Conservation (phyloP, 306 rosid genomes). For the Corylus americana region DNA sequence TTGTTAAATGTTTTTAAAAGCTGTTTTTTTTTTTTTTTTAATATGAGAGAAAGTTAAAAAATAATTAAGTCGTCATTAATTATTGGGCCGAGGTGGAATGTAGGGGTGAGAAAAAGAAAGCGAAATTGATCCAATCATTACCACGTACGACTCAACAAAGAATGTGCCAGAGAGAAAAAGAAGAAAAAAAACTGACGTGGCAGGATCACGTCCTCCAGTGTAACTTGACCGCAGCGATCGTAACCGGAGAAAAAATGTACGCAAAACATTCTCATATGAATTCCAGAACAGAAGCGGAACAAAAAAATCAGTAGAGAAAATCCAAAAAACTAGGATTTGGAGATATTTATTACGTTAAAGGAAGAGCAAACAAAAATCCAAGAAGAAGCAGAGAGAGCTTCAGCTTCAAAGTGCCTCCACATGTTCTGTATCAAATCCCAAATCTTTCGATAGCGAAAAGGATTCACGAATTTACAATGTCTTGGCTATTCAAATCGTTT, state of each 20-base stretch:
- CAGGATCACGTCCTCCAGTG: not conserved
- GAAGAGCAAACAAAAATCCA: not conserved
- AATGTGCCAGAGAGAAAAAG: not conserved
- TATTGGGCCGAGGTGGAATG: not conserved
- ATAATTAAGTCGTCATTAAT: not conserved
- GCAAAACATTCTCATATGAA: no score
- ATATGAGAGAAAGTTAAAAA: no score
- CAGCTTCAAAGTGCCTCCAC: not conserved
- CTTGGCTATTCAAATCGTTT: slow-evolving; percentile 74
- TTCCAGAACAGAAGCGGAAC: not conserved
- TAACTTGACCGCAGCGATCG: not conserved
- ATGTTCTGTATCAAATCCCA: not conserved
- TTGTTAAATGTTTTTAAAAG: no score
- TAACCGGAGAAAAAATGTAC: not conserved
- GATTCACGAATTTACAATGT: slow-evolving; percentile 40
- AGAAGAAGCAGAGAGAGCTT: no score
- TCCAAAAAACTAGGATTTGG: not conserved
- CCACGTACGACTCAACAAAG: not conserved
- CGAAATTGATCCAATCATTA: not conserved
- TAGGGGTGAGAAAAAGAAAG: not conserved
- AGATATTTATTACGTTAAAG: not conserved
- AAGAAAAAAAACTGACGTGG: not conserved
- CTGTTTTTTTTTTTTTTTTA: no score
- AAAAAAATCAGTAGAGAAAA: not conserved
- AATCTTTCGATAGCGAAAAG: not conserved